Conservation (phyloP, 805 yeast species). For the Pichia gijzeniarum region DNA sequence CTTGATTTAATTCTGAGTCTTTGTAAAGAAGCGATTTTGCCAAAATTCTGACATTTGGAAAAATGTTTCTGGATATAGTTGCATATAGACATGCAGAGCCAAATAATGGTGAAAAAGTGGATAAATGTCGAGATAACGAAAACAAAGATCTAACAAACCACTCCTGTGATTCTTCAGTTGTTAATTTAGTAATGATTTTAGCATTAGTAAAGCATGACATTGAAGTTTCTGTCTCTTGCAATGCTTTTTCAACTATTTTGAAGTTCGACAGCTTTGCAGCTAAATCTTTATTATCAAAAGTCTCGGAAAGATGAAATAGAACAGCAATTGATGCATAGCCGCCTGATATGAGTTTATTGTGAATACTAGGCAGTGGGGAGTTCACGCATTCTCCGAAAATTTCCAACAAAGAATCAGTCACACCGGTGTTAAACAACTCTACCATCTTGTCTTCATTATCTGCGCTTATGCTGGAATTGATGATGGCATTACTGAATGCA, state of each 20-base stretch:
- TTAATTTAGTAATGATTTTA: constrained; percentile 46
- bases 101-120: constrained; percentile 18
- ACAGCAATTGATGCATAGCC: constrained; percentile 43
- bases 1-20: constrained; percentile 33
- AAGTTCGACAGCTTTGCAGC: constrained; percentile 20
- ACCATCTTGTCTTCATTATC: constrained; percentile 1
- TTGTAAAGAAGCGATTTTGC: constrained; percentile 30
- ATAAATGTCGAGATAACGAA: constrained; percentile 23
- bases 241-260: constrained; percentile 30
- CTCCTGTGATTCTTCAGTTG: constrained; percentile 36
- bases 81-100: constrained; percentile 48
- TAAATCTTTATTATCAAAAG: constrained; percentile 9
- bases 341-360: constrained; percentile 45
- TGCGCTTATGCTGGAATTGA: constrained; percentile 2
- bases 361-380: constrained; percentile 48
- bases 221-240: constrained; percentile 19
- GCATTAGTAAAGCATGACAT: constrained; percentile 44
- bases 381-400: constrained; percentile 37
- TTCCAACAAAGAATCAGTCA: constrained; percentile 10
- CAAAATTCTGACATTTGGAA: constrained; percentile 30
- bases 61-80: constrained; percentile 36
- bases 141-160: constrained; percentile 49
- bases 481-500: constrained; percentile 36
- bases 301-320: constrained; percentile 17
- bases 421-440: constrained; percentile 10